Conservation (phyloP, 2,329 filamentous ascomycete species). For the Botrytis sinoallii region DNA sequence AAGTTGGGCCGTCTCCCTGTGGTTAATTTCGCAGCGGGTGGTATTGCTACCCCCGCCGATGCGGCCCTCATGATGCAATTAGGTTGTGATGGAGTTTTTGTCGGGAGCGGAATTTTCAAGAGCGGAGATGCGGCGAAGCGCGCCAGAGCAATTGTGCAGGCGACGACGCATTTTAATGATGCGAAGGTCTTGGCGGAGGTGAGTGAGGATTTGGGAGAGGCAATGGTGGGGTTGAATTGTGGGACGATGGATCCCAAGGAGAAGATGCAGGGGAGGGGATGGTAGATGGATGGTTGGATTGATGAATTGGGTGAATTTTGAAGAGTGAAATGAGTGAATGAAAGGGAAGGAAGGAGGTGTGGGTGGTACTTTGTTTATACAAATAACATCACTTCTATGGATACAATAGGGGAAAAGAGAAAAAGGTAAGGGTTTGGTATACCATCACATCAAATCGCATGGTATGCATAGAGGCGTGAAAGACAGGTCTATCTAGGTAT, state of each 20-base stretch:
- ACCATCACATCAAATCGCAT: not conserved
- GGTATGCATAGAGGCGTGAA: not conserved
- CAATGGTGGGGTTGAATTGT: conserved; percentile 95
- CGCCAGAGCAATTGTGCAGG: conserved; percentile 91
- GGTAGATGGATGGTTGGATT: conserved; percentile 52
- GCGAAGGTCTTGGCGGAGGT: conserved; percentile 82
- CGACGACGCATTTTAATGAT: conserved; percentile 87
- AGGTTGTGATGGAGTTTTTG: conserved; percentile 96
- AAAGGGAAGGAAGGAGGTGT: not conserved
- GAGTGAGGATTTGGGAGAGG: conserved; percentile 87
- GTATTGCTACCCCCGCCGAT: conserved; percentile 97
- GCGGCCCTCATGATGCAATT: conserved; percentile 99
- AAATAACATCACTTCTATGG: not conserved
- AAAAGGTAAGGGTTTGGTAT: not conserved
- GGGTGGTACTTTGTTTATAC: not conserved
- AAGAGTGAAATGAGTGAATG: not conserved
- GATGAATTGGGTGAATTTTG: not conserved
- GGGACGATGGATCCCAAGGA: conserved; percentile 72
- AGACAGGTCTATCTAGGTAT: not conserved
- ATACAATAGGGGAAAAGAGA: not conserved
- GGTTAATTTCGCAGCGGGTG: conserved; percentile 97
- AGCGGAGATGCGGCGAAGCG: conserved; percentile 84
- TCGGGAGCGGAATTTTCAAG: conserved; percentile 97
- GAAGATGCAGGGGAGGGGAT: conserved; percentile 81
- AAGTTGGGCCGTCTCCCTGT: conserved; percentile 85